phyloP scores from a whole-genome alignment of 352 stramenopile species.

The Pythium sp. region DNA sequence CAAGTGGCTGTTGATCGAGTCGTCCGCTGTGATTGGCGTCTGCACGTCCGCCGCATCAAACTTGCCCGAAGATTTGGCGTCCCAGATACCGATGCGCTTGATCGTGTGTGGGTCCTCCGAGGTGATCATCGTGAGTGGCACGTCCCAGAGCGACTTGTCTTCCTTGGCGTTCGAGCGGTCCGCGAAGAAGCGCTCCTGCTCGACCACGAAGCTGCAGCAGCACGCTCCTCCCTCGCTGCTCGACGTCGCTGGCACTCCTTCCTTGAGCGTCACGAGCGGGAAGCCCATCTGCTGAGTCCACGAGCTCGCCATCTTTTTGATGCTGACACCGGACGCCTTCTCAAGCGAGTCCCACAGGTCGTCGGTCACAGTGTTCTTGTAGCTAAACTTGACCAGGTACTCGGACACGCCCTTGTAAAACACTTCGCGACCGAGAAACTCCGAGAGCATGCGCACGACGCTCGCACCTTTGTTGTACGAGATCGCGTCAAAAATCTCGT shows the following conservation, averaged over 20 bases:
- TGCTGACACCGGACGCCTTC: slow-evolving; percentile 84
- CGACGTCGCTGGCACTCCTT: slow-evolving; percentile 10
- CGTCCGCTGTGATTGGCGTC: slow-evolving; percentile 57
- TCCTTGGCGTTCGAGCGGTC: slow-evolving; percentile 72
- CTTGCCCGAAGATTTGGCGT: slow-evolving; percentile 34
- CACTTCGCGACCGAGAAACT: slow-evolving; percentile 63
- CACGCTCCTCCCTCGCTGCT: slow-evolving; percentile 13
- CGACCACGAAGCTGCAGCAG: slow-evolving; percentile 68
- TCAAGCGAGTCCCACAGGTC: slow-evolving; percentile 95
- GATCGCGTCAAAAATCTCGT: slow-evolving; percentile 98
- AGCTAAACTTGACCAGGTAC: slow-evolving; percentile 94
- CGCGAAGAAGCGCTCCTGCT: slow-evolving; percentile 93
- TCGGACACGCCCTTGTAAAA: slow-evolving; percentile 86
- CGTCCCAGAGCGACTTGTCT: slow-evolving; percentile 80
- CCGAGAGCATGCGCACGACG: slow-evolving; percentile 69
- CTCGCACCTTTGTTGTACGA: slow-evolving; percentile 92
- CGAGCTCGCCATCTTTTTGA: slow-evolving; percentile 90
- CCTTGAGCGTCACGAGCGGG: slow-evolving; percentile 85
- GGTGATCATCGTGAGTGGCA: slow-evolving; percentile 79
- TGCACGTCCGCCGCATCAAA: slow-evolving; percentile 18
- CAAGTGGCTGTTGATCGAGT: slow-evolving; percentile 85
- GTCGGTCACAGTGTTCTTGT: slow-evolving; percentile 94
- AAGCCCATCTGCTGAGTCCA: slow-evolving; percentile 96
- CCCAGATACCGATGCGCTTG: slow-evolving; percentile 69
- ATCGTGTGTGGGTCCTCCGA: slow-evolving; percentile 38